Evolutionary conservation across 805 yeast species (phyloP).

Genomic region (Kazachstania bromeliacearum): DNA sequence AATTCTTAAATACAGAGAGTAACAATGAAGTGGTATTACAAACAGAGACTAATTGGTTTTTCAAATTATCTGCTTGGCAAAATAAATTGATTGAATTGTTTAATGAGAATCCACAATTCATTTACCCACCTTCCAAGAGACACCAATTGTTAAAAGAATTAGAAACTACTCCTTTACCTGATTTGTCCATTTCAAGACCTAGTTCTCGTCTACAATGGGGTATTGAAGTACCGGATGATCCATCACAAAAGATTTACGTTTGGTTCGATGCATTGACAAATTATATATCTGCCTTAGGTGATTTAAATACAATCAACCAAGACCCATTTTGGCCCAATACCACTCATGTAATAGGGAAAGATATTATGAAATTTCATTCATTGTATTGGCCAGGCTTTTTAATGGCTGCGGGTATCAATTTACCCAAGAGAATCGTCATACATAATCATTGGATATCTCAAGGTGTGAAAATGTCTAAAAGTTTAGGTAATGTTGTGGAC

Average conservation of each 20-base stretch:
- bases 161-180: constrained; percentile 39
- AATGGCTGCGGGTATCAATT: constrained; percentile 64
- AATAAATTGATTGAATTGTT: constrained; percentile 38
- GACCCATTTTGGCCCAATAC: constrained; percentile 31
- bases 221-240: constrained; percentile 74
- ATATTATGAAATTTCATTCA: constrained; percentile 80
- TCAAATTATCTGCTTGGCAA: constrained; percentile 57
- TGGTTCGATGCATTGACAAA: constrained; percentile 95
- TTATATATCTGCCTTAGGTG: constrained; percentile 68
- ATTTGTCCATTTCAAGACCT: constrained; percentile 85
- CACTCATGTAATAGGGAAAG: constrained; percentile 84
- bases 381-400: constrained; percentile 90
- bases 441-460: constrained; percentile 92
- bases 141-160: constrained; percentile 51
- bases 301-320: constrained; percentile 29
- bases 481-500: constrained; percentile 88
- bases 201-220: constrained; percentile 77
- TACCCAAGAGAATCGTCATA: constrained; percentile 70
- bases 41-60: constrained; percentile 80
- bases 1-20: constrained; percentile 46
- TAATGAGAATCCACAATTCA: constrained; percentile 43
- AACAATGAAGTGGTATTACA: constrained; percentile 67
- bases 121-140: constrained; percentile 56
- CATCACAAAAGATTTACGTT: constrained; percentile 74
- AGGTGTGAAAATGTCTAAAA: constrained; percentile 90